A percentile compares a stretch with the other conserved stretches of the same genome.
Evolutionary conservation across 164 flowering plant species (phyloP).

Genomic region (Kalanchoe fedtschenkoi): DNA sequence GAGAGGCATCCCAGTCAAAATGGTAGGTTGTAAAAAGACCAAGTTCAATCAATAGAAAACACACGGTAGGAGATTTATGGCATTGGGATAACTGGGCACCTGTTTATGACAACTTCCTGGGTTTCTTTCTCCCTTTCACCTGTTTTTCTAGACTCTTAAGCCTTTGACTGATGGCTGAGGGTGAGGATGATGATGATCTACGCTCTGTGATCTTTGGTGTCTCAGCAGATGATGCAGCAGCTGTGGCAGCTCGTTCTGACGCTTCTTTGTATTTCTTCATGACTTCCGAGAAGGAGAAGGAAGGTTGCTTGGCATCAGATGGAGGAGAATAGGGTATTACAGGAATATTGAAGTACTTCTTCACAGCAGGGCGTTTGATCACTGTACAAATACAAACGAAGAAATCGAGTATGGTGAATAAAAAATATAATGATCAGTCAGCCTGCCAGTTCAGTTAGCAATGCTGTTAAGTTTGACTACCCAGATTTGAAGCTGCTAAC

Average conservation of each 20-base stretch:
- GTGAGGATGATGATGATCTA: constrained; percentile 21
- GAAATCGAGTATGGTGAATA: background rate
- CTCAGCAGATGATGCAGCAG: background rate
- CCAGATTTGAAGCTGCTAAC: background rate
- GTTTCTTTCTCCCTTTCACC: constrained; percentile 54
- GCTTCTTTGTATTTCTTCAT: constrained; percentile 16
- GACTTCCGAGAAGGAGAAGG: constrained; percentile 18
- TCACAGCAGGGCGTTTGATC: constrained; percentile 33
- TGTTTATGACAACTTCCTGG: constrained; percentile 19
- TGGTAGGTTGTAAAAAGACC: too few species aligned
- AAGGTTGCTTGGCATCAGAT: constrained; percentile 2
- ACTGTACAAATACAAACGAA: constrained; percentile 18
- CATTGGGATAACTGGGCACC: background rate
- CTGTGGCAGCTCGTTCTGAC: constrained; percentile 5
- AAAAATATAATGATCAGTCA: background rate
- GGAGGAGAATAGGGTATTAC: constrained; percentile 17
- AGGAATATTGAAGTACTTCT: constrained; percentile 34
- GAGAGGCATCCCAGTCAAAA: background rate
- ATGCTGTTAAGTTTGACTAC: too few species aligned
- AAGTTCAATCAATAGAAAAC: too few species aligned
- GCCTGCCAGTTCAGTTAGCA: too few species aligned
- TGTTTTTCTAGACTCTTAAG: constrained; percentile 46
- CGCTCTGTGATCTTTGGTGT: constrained; percentile 1
- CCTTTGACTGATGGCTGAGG: constrained; percentile 45
- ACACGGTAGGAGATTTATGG: too few species aligned